Conservation (phyloP, 805 yeast species). For the Hemisphaericaspora nanyangensis region DNA sequence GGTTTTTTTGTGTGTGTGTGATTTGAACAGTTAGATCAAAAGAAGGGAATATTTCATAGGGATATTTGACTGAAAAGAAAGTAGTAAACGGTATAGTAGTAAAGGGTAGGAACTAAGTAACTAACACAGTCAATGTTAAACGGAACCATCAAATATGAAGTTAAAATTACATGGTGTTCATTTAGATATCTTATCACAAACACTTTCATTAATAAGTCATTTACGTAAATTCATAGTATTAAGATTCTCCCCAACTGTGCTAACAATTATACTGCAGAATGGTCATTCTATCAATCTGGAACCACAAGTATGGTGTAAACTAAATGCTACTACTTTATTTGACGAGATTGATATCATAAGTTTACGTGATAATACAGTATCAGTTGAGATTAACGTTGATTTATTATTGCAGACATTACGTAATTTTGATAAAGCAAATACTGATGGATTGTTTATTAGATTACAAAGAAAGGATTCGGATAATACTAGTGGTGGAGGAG, state of each 20-base stretch:
- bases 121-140: too few species aligned
- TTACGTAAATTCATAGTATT: conserved; percentile 55
- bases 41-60: too few species aligned
- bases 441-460: conserved; percentile 48
- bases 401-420: conserved; percentile 54
- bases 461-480: conserved; percentile 42
- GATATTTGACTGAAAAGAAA: too few species aligned
- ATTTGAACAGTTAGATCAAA: too few species aligned
- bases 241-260: conserved; percentile 47
- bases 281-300: conserved; percentile 42
- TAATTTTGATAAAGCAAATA: conserved; percentile 51
- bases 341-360: conserved; percentile 50
- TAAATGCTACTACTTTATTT: conserved; percentile 44
- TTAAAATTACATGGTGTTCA: conserved; percentile 16
- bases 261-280: conserved; percentile 47
- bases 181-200: conserved; percentile 25
- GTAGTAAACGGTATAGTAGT: too few species aligned
- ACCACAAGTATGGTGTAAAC: conserved; percentile 68
- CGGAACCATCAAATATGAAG: conserved; percentile 14
- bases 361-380: conserved; percentile 49
- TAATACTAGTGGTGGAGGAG: conserved; percentile 22
- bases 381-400: conserved; percentile 61
- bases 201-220: conserved; percentile 47
- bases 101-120: too few species aligned
- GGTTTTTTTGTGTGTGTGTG: too few species aligned